Evolutionary conservation across 2,329 filamentous ascomycete genomes (phyloP).

Genomic region (Hymenoscyphus infarciens): DNA sequence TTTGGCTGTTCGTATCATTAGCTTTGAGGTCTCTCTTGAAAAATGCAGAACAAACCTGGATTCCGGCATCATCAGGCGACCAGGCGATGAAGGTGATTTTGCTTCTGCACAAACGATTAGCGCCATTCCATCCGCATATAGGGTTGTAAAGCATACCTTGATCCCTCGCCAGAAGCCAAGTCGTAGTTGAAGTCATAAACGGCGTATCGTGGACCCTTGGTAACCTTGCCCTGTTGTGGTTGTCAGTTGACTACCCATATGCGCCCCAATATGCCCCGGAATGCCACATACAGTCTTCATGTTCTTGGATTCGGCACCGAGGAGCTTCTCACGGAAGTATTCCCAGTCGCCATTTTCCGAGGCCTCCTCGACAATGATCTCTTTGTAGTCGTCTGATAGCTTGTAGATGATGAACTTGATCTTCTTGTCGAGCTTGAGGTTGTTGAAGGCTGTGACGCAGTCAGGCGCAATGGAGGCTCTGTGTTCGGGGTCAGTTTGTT

Average conservation of each 20-base stretch:
- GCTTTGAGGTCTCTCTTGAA: not conserved
- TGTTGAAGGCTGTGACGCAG: conserved; percentile 69
- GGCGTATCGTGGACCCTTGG: conserved; percentile 75
- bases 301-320: conserved; percentile 69
- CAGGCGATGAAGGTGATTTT: conserved; percentile 78
- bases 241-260: conserved; percentile 8
- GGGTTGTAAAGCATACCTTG: conserved; percentile 49
- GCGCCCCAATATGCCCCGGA: not conserved
- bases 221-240: conserved; percentile 48
- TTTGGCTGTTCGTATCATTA: conserved; percentile 57
- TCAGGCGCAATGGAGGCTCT: conserved; percentile 71
- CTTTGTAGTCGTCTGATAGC: conserved; percentile 76
- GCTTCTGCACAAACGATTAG: conserved; percentile 48
- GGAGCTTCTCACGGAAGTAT: conserved; percentile 70
- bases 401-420: conserved; percentile 87
- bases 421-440: conserved; percentile 78
- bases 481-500: conserved; percentile 19
- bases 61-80: conserved; percentile 75
- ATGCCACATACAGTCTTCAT: conserved; percentile 51
- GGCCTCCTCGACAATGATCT: conserved; percentile 76
- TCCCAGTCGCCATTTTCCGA: conserved; percentile 66
- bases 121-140: conserved; percentile 20
- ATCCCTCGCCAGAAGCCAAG: conserved; percentile 67
- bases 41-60: conserved; percentile 56
- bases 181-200: conserved; percentile 83